phyloP scores from a whole-genome alignment of 257 asterid genomes.

The Cynanchum wilfordii region DNA sequence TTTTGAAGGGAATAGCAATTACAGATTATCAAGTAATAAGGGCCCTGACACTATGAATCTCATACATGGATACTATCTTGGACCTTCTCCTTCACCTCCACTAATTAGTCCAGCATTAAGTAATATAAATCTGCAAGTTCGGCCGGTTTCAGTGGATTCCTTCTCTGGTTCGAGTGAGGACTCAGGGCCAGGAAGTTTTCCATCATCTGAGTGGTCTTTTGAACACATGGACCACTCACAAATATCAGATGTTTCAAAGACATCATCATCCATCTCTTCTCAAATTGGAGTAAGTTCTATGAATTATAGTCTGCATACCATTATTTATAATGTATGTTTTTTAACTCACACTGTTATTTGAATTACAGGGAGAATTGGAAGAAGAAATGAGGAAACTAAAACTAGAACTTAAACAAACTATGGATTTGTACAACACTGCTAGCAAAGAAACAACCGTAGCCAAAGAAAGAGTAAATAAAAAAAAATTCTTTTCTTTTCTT shows the following conservation, averaged over 20 bases:
- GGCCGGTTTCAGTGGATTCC: constrained; percentile 22
- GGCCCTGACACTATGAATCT: constrained; percentile 10
- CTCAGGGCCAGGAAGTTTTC: constrained; percentile 26
- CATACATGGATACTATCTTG: constrained; percentile 18
- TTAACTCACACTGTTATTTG: not conserved
- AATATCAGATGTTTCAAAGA: constrained; percentile 27
- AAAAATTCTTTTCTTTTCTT: not conserved
- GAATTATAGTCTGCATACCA: not conserved
- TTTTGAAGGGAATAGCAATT: constrained; percentile 25
- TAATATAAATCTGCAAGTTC: constrained; percentile 25
- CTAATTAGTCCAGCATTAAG: not conserved
- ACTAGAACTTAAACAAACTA: constrained; percentile 55
- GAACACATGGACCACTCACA: constrained; percentile 20
- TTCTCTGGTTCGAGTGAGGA: constrained; percentile 26
- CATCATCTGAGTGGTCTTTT: constrained; percentile 31
- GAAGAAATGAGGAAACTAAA: constrained; percentile 65
- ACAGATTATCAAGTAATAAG: constrained; percentile 15
- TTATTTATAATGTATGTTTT: not conserved
- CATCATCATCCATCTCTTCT: constrained; percentile 16
- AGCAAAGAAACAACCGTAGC: constrained; percentile 43
- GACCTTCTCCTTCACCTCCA: constrained; percentile 23
- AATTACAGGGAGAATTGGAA: constrained; percentile 50
- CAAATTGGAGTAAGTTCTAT: constrained; percentile 27
- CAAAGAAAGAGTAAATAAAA: constrained; percentile 32
- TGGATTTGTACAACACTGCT: constrained; percentile 50